Percentiles rank a stretch among this genome's conserved stretches.
phyloP scores from a whole-genome alignment of 1,139 yeast species.

The Nakaseomyces glabratus region DNA sequence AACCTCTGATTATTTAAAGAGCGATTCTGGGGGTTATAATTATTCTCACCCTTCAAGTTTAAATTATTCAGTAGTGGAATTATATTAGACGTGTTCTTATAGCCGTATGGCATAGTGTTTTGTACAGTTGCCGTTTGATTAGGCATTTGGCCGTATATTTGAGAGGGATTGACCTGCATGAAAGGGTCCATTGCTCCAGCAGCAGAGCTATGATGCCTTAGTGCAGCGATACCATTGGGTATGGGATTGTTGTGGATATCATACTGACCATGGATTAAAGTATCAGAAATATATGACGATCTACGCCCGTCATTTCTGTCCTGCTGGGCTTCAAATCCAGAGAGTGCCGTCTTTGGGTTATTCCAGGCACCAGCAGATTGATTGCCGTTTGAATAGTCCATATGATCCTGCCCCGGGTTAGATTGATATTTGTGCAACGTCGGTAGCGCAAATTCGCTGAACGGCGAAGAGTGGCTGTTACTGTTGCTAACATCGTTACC shows the following conservation, averaged over 20 bases:
- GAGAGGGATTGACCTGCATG: no score
- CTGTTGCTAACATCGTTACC: background rate
- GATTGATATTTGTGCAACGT: conserved; percentile 5
- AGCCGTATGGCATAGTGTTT: conserved; percentile 1
- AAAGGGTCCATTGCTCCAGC: conserved; percentile 2
- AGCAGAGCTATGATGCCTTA: conserved; percentile 5
- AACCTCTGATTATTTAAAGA: no score
- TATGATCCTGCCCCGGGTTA: conserved; percentile 3
- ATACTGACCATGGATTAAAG: conserved; percentile 22
- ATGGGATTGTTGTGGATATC: background rate
- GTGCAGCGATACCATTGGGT: background rate
- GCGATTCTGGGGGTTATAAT: background rate
- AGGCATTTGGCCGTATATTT: no score
- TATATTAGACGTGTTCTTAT: conserved; percentile 4
- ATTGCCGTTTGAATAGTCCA: background rate
- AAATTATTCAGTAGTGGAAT: background rate
- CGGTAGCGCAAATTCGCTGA: conserved; percentile 3
- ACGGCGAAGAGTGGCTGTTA: background rate
- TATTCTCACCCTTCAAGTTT: background rate
- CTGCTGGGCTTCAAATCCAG: conserved; percentile 5
- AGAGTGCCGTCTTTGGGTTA: conserved; percentile 1
- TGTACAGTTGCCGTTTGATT: background rate
- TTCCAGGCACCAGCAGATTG: background rate
- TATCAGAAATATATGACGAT: conserved; percentile 30
- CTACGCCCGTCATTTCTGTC: conserved; percentile 15